Evolutionary conservation across 148 eudicot species (phyloP).

Genomic region (Cornus controversa): DNA sequence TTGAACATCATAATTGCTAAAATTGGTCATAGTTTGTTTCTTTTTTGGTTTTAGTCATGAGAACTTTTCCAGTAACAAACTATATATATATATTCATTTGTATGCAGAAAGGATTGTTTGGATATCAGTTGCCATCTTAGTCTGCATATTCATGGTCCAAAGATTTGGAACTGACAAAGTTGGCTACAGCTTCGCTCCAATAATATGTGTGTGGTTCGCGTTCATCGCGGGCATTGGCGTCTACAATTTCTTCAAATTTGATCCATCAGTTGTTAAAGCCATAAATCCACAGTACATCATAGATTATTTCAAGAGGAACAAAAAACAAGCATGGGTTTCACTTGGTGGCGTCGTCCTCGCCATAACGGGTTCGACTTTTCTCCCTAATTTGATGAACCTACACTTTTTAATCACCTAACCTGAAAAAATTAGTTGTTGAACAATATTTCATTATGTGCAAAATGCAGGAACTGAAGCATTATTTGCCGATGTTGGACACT

Average conservation of each 20-base stretch:
- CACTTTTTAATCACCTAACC: neutral
- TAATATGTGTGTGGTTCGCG: conserved; percentile 30
- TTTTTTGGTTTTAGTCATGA: too few relatives aligned
- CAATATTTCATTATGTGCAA: neutral
- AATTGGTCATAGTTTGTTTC: too few relatives aligned
- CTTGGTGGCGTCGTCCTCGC: conserved; percentile 34
- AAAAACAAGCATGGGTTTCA: conserved; percentile 33
- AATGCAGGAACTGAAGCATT: conserved; percentile 28
- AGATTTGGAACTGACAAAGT: conserved; percentile 41
- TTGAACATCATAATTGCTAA: too few relatives aligned
- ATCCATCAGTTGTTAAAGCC: conserved; percentile 26
- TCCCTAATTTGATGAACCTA: neutral
- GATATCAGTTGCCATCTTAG: conserved; percentile 30
- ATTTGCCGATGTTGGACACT: conserved; percentile 35
- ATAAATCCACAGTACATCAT: conserved; percentile 31
- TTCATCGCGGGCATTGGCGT: conserved; percentile 24
- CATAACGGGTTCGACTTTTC: conserved; percentile 17
- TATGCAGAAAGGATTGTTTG: conserved; percentile 31
- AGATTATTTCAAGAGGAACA: conserved; percentile 29
- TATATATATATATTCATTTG: neutral
- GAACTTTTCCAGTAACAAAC: too few relatives aligned
- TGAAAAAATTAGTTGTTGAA: neutral
- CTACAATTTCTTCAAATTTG: conserved; percentile 26
- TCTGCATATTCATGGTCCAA: conserved; percentile 25
- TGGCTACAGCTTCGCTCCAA: conserved; percentile 34